phyloP scores from a whole-genome alignment of 2,329 filamentous ascomycete species.

The Ceratocystis cubensis region DNA sequence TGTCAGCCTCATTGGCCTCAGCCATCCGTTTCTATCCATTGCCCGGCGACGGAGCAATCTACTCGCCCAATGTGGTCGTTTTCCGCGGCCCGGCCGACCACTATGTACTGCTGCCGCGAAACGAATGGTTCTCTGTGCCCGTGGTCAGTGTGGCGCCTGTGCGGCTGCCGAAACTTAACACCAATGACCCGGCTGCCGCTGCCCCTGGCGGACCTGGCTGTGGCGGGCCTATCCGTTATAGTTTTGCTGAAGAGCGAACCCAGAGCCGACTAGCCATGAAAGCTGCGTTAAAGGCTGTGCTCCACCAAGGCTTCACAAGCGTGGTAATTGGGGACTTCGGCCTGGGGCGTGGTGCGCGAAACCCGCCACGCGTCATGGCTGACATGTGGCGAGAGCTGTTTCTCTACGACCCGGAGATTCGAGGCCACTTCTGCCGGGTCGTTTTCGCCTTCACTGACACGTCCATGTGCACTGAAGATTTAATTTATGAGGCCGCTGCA shows the following conservation, averaged over 20 bases:
- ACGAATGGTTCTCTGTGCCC: slow-evolving; percentile 46
- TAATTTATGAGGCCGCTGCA: slow-evolving; percentile 36
- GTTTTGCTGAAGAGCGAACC: slow-evolving; percentile 57
- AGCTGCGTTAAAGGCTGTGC: slow-evolving; percentile 56
- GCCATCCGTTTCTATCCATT: slow-evolving; percentile 51
- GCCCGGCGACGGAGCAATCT: slow-evolving; percentile 54
- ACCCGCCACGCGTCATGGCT: slow-evolving; percentile 52
- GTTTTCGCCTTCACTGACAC: slow-evolving; percentile 53
- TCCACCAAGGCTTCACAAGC: slow-evolving; percentile 43
- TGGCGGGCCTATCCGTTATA: slow-evolving; percentile 41
- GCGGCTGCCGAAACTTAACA: slow-evolving; percentile 53
- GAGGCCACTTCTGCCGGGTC: slow-evolving; percentile 48
- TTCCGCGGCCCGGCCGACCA: slow-evolving; percentile 57
- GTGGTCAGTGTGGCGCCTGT: slow-evolving; percentile 64
- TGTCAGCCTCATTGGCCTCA: slow-evolving; percentile 55
- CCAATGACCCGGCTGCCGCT: slow-evolving; percentile 34
- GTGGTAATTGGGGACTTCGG: slow-evolving; percentile 54
- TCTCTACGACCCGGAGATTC: slow-evolving; percentile 48
- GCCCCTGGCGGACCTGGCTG: slow-evolving; percentile 32
- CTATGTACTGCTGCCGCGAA: slow-evolving; percentile 44
- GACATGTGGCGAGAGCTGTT: slow-evolving; percentile 54
- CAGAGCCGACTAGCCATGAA: slow-evolving; percentile 63
- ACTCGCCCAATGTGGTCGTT: slow-evolving; percentile 58
- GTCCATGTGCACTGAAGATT: slow-evolving; percentile 39
- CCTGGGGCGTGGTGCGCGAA: slow-evolving; percentile 49